phyloP scores from a whole-genome alignment of 2,329 filamentous ascomycete genomes.

The Incumbomyces delicatus region DNA sequence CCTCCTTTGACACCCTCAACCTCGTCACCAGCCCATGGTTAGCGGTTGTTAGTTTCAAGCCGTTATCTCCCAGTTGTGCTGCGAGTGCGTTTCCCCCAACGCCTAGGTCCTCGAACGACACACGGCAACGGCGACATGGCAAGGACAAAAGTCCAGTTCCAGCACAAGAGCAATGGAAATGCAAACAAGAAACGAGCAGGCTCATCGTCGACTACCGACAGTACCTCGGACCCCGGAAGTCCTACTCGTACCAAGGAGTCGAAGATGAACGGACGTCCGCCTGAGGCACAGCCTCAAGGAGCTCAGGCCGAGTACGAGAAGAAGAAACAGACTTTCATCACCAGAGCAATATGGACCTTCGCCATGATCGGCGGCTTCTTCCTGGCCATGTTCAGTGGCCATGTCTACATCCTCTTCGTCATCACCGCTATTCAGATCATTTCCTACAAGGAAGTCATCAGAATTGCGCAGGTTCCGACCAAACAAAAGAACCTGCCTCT shows the following conservation, averaged over 20 bases:
- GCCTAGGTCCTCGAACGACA: too few species aligned
- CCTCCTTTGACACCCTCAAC: too few species aligned
- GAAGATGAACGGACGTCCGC: slow-evolving; percentile 14
- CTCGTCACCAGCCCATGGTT: too few species aligned
- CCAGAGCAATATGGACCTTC: slow-evolving; percentile 92
- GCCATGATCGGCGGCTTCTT: slow-evolving; percentile 97
- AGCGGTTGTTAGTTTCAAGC: too few species aligned
- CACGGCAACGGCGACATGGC: slow-evolving; percentile 31
- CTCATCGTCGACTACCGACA: slow-evolving; percentile 44
- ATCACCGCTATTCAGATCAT: slow-evolving; percentile 91
- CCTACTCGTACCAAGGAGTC: slow-evolving; percentile 31
- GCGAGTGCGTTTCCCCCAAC: too few species aligned
- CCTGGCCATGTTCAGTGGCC: slow-evolving; percentile 81
- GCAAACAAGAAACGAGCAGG: slow-evolving; percentile 41
- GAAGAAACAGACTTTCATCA: slow-evolving; percentile 97
- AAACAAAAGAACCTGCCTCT: slow-evolving; percentile 82
- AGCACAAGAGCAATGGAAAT: slow-evolving; percentile 33
- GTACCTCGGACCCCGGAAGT: slow-evolving; percentile 40
- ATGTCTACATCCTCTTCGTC: slow-evolving; percentile 92
- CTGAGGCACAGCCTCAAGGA: slow-evolving; percentile 31
- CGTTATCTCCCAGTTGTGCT: too few species aligned
- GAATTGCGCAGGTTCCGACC: slow-evolving; percentile 89
- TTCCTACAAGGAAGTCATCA: slow-evolving; percentile 98
- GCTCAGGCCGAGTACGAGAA: slow-evolving; percentile 72
- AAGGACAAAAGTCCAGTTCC: slow-evolving; percentile 52